Conservation (phyloP, 176 grass and related monocot genomes). For the Metroxylon sagu region DNA sequence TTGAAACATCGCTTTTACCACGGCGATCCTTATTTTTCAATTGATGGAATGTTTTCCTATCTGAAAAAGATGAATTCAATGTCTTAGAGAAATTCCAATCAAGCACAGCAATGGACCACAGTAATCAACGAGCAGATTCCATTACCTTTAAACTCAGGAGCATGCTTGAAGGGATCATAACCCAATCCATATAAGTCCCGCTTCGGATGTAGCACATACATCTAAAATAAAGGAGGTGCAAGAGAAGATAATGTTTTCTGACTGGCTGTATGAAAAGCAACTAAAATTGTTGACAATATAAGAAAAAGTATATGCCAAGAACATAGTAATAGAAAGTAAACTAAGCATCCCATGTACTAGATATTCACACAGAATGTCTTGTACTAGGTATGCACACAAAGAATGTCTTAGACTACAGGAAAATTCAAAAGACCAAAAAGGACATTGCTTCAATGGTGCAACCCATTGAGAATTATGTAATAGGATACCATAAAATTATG, state of each 20-base stretch:
- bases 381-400: no score
- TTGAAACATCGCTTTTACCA: constrained; percentile 43
- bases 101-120: background rate
- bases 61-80: constrained; percentile 33
- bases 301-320: no score
- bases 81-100: background rate
- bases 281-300: no score
- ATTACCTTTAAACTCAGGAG: constrained; percentile 90
- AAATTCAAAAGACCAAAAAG: no score
- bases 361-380: no score
- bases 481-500: no score
- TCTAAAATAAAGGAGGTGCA: constrained; percentile 36
- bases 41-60: constrained; percentile 63
- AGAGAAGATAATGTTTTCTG: background rate
- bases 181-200: constrained; percentile 89
- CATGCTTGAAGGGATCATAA: constrained; percentile 92
- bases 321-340: no score
- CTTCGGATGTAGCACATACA: constrained; percentile 80
- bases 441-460: no score
- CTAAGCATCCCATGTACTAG: no score
- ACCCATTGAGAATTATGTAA: no score
- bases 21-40: constrained; percentile 26
- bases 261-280: no score
- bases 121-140: background rate
- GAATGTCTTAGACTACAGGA: no score